phyloP scores from a whole-genome alignment of 345 rosid species.

The Alliaria petiolata region DNA sequence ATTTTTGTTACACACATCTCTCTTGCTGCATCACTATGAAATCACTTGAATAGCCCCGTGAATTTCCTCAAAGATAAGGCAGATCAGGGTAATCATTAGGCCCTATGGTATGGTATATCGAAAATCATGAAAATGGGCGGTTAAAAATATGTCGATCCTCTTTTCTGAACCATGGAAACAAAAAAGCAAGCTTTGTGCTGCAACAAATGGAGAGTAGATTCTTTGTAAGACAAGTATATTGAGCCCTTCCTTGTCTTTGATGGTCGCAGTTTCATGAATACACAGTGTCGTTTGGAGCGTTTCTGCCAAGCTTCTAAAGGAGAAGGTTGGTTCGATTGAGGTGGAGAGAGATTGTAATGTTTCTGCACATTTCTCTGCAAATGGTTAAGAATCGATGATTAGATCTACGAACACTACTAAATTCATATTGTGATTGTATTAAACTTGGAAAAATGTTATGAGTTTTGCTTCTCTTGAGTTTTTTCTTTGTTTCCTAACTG shows the following conservation, averaged over 20 bases:
- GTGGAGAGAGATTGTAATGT: constrained; percentile 2
- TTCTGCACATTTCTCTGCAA: not conserved
- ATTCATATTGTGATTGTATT: constrained; percentile 1
- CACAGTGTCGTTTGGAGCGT: constrained; percentile 19
- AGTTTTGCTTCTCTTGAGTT: too few species aligned
- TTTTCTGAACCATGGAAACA: not conserved
- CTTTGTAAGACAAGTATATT: not conserved
- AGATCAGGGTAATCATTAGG: not conserved
- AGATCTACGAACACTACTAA: not conserved
- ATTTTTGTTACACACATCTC: not conserved
- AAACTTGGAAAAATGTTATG: not conserved
- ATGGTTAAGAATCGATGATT: not conserved
- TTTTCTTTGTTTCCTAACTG: too few species aligned
- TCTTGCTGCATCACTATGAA: not conserved
- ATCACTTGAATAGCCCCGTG: not conserved
- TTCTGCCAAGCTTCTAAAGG: constrained; percentile 20
- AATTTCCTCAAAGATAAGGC: not conserved
- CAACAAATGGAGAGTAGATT: not conserved
- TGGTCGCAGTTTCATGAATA: constrained; percentile 26
- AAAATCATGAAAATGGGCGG: not conserved
- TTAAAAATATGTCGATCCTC: not conserved
- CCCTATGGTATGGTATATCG: not conserved
- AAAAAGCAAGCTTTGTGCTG: not conserved
- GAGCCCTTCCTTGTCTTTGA: not conserved
- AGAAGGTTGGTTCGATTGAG: not conserved